Conservation (phyloP, 257 asterid genomes). For the Capsicum pubescens region DNA sequence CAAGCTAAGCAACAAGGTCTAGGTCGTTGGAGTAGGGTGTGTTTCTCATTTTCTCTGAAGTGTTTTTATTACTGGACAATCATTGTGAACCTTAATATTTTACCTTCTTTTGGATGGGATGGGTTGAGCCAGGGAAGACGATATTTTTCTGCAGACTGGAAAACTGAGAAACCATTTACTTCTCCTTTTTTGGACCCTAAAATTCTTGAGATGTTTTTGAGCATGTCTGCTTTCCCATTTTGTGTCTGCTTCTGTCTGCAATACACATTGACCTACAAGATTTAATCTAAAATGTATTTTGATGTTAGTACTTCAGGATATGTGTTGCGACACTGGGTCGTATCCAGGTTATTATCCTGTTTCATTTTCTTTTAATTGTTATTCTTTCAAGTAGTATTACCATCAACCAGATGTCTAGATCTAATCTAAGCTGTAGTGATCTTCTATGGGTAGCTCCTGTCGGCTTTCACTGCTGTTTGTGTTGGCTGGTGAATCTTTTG, state of each 20-base stretch:
- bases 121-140: conserved; percentile 14
- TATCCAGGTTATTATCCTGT: background rate
- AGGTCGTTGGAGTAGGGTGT: conserved; percentile 94
- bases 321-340: background rate
- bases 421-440: background rate
- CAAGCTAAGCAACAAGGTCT: conserved; percentile 90
- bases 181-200: background rate
- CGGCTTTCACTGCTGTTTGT: background rate
- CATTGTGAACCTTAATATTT: background rate
- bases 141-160: background rate
- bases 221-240: background rate
- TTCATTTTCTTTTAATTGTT: background rate
- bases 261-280: background rate
- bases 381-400: background rate
- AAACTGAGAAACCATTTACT: background rate
- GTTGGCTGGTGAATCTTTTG: background rate
- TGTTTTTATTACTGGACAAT: background rate
- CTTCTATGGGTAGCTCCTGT: background rate
- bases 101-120: conserved; percentile 19
- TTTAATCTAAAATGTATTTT: background rate
- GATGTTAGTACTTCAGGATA: background rate
- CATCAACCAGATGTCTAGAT: background rate
- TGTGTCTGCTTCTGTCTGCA: background rate
- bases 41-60: conserved; percentile 28
- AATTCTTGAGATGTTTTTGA: background rate